Evolutionary conservation across 805 yeast species (phyloP), one percentile per base, ranked within the genome.

Genomic region (Kodamaea kaohsiungensis): DNA sequence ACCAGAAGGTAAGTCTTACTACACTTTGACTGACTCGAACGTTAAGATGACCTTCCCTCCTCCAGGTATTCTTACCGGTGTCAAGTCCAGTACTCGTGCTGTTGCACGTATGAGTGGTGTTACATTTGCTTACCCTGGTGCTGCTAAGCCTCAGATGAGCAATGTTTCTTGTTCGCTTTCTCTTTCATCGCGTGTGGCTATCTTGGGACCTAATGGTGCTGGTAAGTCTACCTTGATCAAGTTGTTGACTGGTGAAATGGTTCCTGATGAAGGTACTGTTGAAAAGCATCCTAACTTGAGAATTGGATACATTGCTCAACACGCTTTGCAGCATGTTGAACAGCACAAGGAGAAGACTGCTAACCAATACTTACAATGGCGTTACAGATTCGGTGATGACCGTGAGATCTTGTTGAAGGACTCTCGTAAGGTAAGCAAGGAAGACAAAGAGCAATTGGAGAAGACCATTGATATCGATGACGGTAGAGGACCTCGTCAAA

Each of bases 1-100:
- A 65, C 99, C 99, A 48, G 98, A 93, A 75, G 98, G 97, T 55
- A 92, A 91, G 73, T 86, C 98, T 2, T 93, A 93, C 73, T 93
- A 93, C 71, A 92, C 98, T 15, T 83, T 93, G 69, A 86, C 96
- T 35, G 98, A 93, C 70, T 84, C 95, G 25, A 88, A 88, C 63
- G 95, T 93, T 54, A 89, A 92, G 75, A 93, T 93, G 98, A 91
- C 91, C 25, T 95, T 93, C 89, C 99, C 99, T 63, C 93, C 97
- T 8, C 98, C 98, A 56, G 99, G 99, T 64, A 88, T 95, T 60
- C 79, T 95, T 64, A 87, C 97, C n/a, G 99, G 99, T 73, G 98
- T 93, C 51, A 89, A 92, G 72, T 91, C 98, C 39, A 89, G 83
- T 70, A 91, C 98, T 4, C 85, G 97, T 70, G 89, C 98, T 54